Evolutionary conservation across 106 monocot species (phyloP).

Genomic region (Dioscorea dumetorum): DNA sequence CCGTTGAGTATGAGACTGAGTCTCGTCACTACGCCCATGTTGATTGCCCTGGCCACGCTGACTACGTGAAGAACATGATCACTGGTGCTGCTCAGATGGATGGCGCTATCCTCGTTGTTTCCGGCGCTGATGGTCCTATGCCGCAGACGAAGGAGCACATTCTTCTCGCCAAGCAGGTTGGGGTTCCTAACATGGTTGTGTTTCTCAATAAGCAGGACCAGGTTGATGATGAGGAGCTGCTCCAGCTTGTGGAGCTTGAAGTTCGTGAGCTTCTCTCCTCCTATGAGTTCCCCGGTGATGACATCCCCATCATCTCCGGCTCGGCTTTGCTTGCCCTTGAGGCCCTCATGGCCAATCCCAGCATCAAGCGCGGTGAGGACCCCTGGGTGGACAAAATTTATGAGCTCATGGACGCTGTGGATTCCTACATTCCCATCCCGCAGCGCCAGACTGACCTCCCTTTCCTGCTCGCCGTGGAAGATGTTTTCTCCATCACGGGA

Average conservation of each 20-base stretch:
- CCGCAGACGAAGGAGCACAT: conserved; percentile 84
- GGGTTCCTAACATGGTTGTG: conserved; percentile 90
- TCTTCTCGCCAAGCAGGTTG: conserved; percentile 71
- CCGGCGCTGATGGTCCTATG: conserved; percentile 78
- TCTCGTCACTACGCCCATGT: conserved; percentile 74
- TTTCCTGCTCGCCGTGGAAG: conserved; percentile 84
- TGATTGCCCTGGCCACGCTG: conserved; percentile 76
- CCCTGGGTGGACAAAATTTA: conserved; percentile 88
- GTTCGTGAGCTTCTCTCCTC: conserved; percentile 78
- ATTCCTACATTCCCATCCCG: conserved; percentile 86
- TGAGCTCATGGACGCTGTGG: conserved; percentile 78
- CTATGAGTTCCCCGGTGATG: conserved; percentile 91
- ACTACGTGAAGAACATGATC: conserved; percentile 93
- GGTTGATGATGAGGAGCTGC: conserved; percentile 85
- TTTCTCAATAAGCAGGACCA: conserved; percentile 93
- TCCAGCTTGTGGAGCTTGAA: conserved; percentile 78
- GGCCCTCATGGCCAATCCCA: conserved; percentile 61
- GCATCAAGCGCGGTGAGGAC: conserved; percentile 70
- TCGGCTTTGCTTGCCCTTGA: conserved; percentile 92
- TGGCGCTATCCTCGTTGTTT: conserved; percentile 71
- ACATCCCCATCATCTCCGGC: conserved; percentile 79
- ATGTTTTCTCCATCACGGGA: conserved; percentile 96
- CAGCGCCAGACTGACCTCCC: conserved; percentile 86
- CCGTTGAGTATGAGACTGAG: conserved; percentile 78
- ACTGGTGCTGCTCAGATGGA: conserved; percentile 91